These are phyloP conservation scores for Lactarius psammicola DNA, from an alignment of 768 basidiomycete genomes.

Conservation along the genomic window DNA sequence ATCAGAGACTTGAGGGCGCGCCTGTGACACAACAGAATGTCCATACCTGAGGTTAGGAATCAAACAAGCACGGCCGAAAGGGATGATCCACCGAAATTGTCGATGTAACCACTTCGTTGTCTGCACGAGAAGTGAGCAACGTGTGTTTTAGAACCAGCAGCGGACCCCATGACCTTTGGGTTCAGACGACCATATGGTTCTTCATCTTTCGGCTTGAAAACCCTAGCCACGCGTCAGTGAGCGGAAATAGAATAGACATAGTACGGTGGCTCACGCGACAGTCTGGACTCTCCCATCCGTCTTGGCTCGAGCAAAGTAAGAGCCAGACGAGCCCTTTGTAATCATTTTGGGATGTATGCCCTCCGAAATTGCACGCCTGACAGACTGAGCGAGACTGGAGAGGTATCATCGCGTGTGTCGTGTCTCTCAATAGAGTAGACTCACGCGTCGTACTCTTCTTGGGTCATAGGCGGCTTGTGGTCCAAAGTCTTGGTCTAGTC, in stretches of 20 bases:
- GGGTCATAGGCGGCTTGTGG: conserved; percentile 73
- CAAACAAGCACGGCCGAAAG: conserved; percentile 85
- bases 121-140: conserved; percentile 37
- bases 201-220: conserved; percentile 91
- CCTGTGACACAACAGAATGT: neutral
- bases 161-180: conserved; percentile 57
- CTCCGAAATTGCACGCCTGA: conserved; percentile 65
- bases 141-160: conserved; percentile 3
- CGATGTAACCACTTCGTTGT: conserved; percentile 90
- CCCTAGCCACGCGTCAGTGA: conserved; percentile 41
- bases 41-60: conserved; percentile 82
- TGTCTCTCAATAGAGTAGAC: conserved; percentile 31
- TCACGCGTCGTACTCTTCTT: conserved; percentile 68
- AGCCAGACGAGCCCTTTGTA: conserved; percentile 82
- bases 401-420: conserved; percentile 18
- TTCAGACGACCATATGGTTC: conserved; percentile 87
- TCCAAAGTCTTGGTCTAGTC: conserved; percentile 73
- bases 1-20: conserved; percentile 4
- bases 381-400: conserved; percentile 57
- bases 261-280: conserved; percentile 58
- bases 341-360: conserved; percentile 93
- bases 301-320: conserved; percentile 87
- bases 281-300: conserved; percentile 73
- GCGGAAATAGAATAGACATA: neutral
- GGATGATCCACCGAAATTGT: conserved; percentile 86